Evolutionary conservation across 257 asterid genomes (phyloP), one percentile per base, ranked within the genome.

Genomic region (Phtheirospermum japonicum): DNA sequence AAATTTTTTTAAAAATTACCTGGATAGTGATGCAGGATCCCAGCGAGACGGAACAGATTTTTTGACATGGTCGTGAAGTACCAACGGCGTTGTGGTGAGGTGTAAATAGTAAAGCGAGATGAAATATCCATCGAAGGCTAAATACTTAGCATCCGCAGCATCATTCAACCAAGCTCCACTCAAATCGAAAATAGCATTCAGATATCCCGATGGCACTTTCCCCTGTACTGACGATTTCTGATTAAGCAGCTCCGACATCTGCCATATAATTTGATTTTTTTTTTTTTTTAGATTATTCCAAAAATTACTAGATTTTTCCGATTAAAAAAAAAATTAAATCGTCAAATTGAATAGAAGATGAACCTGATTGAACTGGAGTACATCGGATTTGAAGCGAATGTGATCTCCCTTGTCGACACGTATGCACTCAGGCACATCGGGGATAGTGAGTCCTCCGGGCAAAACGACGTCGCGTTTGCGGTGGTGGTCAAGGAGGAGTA

Each of bases 181-280:
- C 74, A 92, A 78, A 82, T 89, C 97, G 61, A 92, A 92, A 48
- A 85, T 72, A 59, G 96, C 86, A 80, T 89, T 89, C 49, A 82
- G 81, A 81, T 85, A 89, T 34, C 97, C 99, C 2, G 99, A 89
- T 7, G 99, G 97, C 71, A 92, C 87, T 79, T 92, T 92, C 59
- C 95, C 99, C 28, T 85, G 99, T 45, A 87, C 71, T 0, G 99
- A 89, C 11, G 97, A 86, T 69, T 76, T 89, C 65, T 89, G 96
- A 82, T 92, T 92, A 66, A 92, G 90, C 57, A 89, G 82, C 83
- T 82, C 99, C 28, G 97, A 92, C 99, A 89, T 92, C 99, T 92
- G 90, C 78, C 73, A 79, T 13, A 59, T 33, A 9, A 68, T 34
- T 51, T n/a, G 43, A 58, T 32, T 23, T 23, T 51, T 4, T 6